These are phyloP conservation scores for Penicillium psychrosexuale DNA, from an alignment of 2,329 filamentous ascomycete genomes.

Conservation along the genomic window DNA sequence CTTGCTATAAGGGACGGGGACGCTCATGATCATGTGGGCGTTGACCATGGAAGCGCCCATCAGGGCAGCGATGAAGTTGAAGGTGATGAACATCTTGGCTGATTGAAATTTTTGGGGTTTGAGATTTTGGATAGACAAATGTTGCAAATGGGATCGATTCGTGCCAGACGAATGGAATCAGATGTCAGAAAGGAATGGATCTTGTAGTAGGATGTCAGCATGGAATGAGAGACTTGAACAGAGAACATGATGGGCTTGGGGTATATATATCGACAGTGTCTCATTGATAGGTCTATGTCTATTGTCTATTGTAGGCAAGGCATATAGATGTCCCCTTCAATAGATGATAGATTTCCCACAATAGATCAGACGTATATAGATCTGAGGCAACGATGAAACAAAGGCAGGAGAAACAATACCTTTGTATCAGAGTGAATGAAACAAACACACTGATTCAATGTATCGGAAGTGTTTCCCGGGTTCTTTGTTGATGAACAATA, in stretches of 20 bases:
- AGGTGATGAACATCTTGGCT: slow-evolving; percentile 31
- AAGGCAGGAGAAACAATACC: slow-evolving; percentile 23
- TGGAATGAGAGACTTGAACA: neutral
- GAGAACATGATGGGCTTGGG: neutral
- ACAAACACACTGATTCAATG: slow-evolving; percentile 3
- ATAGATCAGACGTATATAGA: neutral
- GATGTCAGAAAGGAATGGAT: slow-evolving; percentile 22
- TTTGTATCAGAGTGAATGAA: slow-evolving; percentile 21
- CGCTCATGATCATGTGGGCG: slow-evolving; percentile 73
- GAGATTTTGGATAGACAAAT: slow-evolving; percentile 19
- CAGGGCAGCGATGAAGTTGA: slow-evolving; percentile 38
- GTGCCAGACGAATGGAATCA: slow-evolving; percentile 36
- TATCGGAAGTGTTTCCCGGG: neutral
- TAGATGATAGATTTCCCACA: neutral
- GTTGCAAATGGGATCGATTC: slow-evolving; percentile 24
- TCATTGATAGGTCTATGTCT: neutral
- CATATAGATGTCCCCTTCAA: neutral
- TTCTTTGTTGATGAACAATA: slow-evolving; percentile 4
- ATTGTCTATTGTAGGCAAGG: neutral
- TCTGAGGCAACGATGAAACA: neutral
- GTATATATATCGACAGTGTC: slow-evolving; percentile 4
- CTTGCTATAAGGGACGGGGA: slow-evolving; percentile 62
- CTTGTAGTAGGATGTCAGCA: slow-evolving; percentile 16
- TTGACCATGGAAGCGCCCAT: slow-evolving; percentile 56
- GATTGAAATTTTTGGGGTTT: slow-evolving; percentile 7